These are phyloP conservation scores for Claviceps sp. DNA, from an alignment of 2,329 filamentous ascomycete species.

Conservation along the genomic window DNA sequence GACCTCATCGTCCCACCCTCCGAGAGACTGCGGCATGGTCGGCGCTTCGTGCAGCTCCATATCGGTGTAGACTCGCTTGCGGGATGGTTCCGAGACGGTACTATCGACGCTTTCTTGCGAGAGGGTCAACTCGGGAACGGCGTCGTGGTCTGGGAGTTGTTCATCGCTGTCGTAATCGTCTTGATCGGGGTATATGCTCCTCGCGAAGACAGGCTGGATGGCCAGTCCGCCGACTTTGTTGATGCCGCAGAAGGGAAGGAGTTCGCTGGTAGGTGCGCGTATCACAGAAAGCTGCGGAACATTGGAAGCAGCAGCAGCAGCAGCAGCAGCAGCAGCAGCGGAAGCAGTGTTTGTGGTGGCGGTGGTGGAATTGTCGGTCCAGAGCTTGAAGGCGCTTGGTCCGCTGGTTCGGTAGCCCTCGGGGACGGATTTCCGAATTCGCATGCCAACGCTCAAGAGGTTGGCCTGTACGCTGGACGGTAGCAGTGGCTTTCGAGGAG, in stretches of 20 bases:
- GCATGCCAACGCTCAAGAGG: conserved; percentile 87
- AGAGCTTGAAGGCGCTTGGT: conserved; percentile 38
- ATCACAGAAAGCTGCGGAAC: conserved; percentile 6
- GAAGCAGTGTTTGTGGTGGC: not conserved
- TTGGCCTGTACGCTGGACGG: conserved; percentile 61
- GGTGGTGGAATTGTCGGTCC: conserved; percentile 22
- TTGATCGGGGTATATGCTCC: conserved; percentile 6
- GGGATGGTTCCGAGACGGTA: conserved; percentile 15
- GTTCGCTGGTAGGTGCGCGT: conserved; percentile 36
- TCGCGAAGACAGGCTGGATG: conserved; percentile 35
- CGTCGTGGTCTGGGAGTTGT: conserved; percentile 20
- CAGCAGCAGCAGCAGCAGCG: not conserved
- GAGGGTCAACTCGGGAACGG: conserved; percentile 35
- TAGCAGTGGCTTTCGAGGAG: conserved; percentile 32
- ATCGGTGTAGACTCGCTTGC: conserved; percentile 36
- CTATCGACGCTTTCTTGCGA: conserved; percentile 41
- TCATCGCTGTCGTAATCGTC: conserved; percentile 17
- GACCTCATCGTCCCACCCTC: conserved; percentile 24
- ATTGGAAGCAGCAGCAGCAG: not conserved
- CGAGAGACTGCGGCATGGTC: conserved; percentile 1
- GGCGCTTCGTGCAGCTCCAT: conserved; percentile 23
- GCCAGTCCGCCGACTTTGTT: conserved; percentile 59
- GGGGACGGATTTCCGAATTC: conserved; percentile 80
- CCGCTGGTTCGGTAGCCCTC: conserved; percentile 77
- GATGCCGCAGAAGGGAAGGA: conserved; percentile 70